These are phyloP conservation scores for Mikania micrantha DNA, from an alignment of 129 eudicot genomes.

Conservation along the genomic window DNA sequence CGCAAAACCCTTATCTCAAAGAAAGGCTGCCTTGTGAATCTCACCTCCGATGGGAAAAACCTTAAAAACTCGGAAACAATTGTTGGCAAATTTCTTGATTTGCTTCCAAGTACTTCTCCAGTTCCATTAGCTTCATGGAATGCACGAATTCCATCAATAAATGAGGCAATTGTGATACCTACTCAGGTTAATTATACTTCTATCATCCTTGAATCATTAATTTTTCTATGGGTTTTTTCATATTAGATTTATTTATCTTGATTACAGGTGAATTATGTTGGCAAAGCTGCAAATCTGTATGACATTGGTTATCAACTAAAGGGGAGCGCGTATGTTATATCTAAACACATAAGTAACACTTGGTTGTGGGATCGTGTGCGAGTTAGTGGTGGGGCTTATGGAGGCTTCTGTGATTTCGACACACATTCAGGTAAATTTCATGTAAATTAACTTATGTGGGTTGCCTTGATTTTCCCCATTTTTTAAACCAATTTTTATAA, in stretches of 20 bases:
- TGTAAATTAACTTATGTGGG: background rate
- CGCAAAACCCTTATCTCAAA: slow-evolving; percentile 66
- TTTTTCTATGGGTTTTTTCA: background rate
- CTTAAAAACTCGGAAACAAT: slow-evolving; percentile 63
- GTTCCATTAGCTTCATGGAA: slow-evolving; percentile 53
- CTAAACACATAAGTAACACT: slow-evolving; percentile 68
- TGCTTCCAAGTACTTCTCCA: slow-evolving; percentile 61
- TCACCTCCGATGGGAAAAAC: slow-evolving; percentile 88
- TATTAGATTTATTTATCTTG: slow-evolving; percentile 1
- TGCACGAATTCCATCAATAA: slow-evolving; percentile 59
- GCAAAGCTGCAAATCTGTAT: slow-evolving; percentile 92
- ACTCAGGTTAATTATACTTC: slow-evolving; percentile 60
- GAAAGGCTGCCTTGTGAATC: slow-evolving; percentile 76
- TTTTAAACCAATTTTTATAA: slow-evolving; percentile 9
- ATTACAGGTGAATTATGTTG: slow-evolving; percentile 89
- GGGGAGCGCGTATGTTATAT: slow-evolving; percentile 96
- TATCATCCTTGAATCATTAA: background rate
- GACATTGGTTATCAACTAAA: slow-evolving; percentile 82
- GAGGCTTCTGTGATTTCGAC: slow-evolving; percentile 95
- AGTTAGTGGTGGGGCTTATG: slow-evolving; percentile 99
- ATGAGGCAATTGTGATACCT: slow-evolving; percentile 93
- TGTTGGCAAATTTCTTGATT: slow-evolving; percentile 70
- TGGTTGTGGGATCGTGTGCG: slow-evolving; percentile 99
- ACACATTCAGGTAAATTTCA: slow-evolving; percentile 70
- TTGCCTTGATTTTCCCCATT: background rate